Conservation (phyloP, 2,329 filamentous ascomycete genomes). For the Colletotrichum australisinense region DNA sequence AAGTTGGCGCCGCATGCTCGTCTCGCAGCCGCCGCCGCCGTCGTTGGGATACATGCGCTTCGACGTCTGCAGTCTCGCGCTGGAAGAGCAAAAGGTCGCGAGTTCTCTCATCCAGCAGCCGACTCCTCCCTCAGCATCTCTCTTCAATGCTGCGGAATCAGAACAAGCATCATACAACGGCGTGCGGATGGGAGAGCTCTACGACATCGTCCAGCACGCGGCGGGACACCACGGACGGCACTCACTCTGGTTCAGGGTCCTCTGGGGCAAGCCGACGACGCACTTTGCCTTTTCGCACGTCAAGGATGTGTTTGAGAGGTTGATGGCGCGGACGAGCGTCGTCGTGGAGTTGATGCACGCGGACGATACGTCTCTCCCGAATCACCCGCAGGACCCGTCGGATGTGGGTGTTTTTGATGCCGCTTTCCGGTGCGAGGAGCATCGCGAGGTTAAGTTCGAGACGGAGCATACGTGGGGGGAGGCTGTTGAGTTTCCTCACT, state of each 20-base stretch:
- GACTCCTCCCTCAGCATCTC: not conserved
- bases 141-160: not conserved
- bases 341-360: constrained; percentile 34
- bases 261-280: constrained; percentile 14
- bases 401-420: constrained; percentile 21
- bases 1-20: constrained; percentile 40
- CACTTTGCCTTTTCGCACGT: constrained; percentile 17
- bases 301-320: constrained; percentile 6
- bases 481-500: constrained; percentile 15
- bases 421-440: constrained; percentile 25
- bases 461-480: constrained; percentile 8
- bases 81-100: constrained; percentile 4
- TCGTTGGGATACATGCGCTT: constrained; percentile 21
- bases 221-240: constrained; percentile 29
- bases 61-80: constrained; percentile 11
- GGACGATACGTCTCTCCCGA: constrained; percentile 24
- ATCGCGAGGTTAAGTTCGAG: not conserved
- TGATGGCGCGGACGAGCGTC: constrained; percentile 20
- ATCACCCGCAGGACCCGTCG: constrained; percentile 24
- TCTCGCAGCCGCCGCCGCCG: constrained; percentile 36
- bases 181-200: constrained; percentile 38
- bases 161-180: not conserved
- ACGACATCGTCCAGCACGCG: constrained; percentile 30
- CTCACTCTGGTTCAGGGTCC: constrained; percentile 28
- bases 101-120: constrained; percentile 6